A percentile compares a stretch with the other conserved stretches of the same genome.
These are phyloP conservation scores for cucumber (Cucumis sativus) DNA, from an alignment of 306 rosid genomes.

Conservation along the genomic window DNA sequence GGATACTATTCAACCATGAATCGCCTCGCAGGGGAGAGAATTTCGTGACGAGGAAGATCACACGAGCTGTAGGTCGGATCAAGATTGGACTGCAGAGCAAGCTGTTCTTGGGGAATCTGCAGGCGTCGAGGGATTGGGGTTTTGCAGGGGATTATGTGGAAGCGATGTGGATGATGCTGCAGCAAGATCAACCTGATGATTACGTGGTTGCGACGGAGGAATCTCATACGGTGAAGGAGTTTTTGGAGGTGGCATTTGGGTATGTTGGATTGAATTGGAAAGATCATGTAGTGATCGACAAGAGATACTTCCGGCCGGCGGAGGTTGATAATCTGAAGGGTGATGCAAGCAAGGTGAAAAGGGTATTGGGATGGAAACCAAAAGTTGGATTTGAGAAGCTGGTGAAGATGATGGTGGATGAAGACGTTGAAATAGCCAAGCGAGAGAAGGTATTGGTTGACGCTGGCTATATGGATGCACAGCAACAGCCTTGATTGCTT, in stretches of 20 bases:
- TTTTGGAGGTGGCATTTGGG: conserved; percentile 75
- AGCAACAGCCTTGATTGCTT: conserved; percentile 67
- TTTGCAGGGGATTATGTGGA: conserved; percentile 94
- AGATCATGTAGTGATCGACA: conserved; percentile 78
- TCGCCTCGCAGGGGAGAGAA: conserved; percentile 88
- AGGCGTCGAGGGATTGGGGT: conserved; percentile 95
- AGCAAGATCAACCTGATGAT: conserved; percentile 88
- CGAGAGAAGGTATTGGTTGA: conserved; percentile 96
- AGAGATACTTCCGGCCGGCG: conserved; percentile 73
- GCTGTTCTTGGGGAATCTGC: conserved; percentile 67
- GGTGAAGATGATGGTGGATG: conserved; percentile 98
- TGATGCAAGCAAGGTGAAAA: conserved; percentile 67
- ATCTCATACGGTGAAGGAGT: conserved; percentile 89
- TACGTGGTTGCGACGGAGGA: conserved; percentile 96
- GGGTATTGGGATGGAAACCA: conserved; percentile 87
- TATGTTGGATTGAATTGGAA: conserved; percentile 73
- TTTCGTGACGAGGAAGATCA: conserved; percentile 89
- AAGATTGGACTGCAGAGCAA: conserved; percentile 85
- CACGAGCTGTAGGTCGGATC: conserved; percentile 89
- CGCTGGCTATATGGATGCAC: conserved; percentile 98
- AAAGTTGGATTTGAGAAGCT: conserved; percentile 69
- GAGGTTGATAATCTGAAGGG: conserved; percentile 95
- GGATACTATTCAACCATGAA: conserved; percentile 88
- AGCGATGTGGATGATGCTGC: conserved; percentile 99
- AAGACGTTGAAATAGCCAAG: conserved; percentile 77